Evolutionary conservation across 2,329 filamentous ascomycete genomes (phyloP).

Genomic region (Ceratocystis smalleyi): DNA sequence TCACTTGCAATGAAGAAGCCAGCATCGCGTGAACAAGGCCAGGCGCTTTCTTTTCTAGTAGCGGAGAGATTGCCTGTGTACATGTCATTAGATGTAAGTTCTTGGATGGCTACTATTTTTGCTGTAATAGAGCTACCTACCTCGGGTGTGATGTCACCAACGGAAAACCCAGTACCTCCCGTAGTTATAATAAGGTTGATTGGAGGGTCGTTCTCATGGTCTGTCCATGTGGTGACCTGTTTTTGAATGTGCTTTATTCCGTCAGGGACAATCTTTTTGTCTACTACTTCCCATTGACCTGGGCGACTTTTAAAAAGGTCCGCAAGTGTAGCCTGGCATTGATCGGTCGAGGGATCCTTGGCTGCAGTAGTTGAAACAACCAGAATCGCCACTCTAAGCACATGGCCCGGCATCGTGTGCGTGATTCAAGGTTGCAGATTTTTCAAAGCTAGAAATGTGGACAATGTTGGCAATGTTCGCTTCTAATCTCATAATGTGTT

Average conservation of each 20-base stretch:
- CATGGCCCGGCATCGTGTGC: constrained; percentile 24
- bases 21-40: constrained; percentile 95
- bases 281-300: constrained; percentile 46
- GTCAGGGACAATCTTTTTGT: constrained; percentile 66
- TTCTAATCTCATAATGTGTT: not conserved
- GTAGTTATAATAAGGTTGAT: constrained; percentile 74
- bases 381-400: constrained; percentile 60
- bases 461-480: not conserved
- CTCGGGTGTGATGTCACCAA: constrained; percentile 76
- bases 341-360: constrained; percentile 63
- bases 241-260: constrained; percentile 58
- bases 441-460: not conserved
- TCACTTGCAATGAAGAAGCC: constrained; percentile 64
- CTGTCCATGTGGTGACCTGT: constrained; percentile 57
- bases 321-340: constrained; percentile 49
- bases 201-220: constrained; percentile 36
- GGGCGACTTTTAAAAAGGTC: constrained; percentile 44
- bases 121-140: constrained; percentile 28
- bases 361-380: constrained; percentile 84
- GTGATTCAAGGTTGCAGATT: not conserved
- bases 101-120: not conserved
- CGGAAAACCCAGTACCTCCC: constrained; percentile 84
- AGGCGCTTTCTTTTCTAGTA: constrained; percentile 73
- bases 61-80: constrained; percentile 52
- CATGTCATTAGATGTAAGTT: constrained; percentile 14